These are phyloP conservation scores for Cercophora scortea DNA, from an alignment of 495 filamentous ascomycete genomes.

Conservation along the genomic window DNA sequence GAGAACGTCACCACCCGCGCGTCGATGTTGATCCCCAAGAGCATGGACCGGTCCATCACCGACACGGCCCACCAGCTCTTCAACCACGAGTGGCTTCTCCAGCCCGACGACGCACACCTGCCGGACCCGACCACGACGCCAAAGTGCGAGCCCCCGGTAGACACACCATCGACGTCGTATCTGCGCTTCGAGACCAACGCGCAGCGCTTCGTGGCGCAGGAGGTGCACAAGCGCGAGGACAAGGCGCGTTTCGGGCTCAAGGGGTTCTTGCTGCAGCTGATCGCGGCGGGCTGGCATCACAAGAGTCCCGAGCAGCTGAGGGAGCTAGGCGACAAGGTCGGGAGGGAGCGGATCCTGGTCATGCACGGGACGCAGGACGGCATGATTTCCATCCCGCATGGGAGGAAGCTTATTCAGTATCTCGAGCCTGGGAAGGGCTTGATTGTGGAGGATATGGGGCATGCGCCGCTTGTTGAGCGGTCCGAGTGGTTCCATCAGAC, in stretches of 20 bases:
- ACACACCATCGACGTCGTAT: slow-evolving; percentile 7
- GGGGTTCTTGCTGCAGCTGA: slow-evolving; percentile 68
- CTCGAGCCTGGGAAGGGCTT: slow-evolving; percentile 39
- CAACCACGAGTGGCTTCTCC: slow-evolving; percentile 47
- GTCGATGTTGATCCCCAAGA: slow-evolving; percentile 61
- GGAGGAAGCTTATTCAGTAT: slow-evolving; percentile 45
- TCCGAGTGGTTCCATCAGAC: slow-evolving; percentile 51
- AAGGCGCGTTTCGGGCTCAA: slow-evolving; percentile 45
- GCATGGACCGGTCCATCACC: slow-evolving; percentile 43
- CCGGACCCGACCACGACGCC: slow-evolving; percentile 21
- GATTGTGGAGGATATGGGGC: slow-evolving; percentile 59
- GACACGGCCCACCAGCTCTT: slow-evolving; percentile 54
- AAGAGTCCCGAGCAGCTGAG: slow-evolving; percentile 58
- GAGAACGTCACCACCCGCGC: slow-evolving; percentile 64
- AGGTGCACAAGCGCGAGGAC: slow-evolving; percentile 58
- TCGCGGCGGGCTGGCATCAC: slow-evolving; percentile 74
- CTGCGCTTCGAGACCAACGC: slow-evolving; percentile 62
- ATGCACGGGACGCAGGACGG: slow-evolving; percentile 65
- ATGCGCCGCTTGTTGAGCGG: slow-evolving; percentile 59
- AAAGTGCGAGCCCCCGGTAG: slow-evolving; percentile 9
- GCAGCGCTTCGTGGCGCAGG: slow-evolving; percentile 70
- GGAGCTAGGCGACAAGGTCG: slow-evolving; percentile 55
- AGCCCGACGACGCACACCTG: slow-evolving; percentile 48
- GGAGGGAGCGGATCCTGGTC: slow-evolving; percentile 63
- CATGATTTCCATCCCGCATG: slow-evolving; percentile 67